A percentile compares a stretch with the other conserved stretches of the same genome.
These are phyloP conservation scores for Colletotrichum nymphaeae DNA, from an alignment of 2,329 filamentous ascomycete species.

Conservation along the genomic window DNA sequence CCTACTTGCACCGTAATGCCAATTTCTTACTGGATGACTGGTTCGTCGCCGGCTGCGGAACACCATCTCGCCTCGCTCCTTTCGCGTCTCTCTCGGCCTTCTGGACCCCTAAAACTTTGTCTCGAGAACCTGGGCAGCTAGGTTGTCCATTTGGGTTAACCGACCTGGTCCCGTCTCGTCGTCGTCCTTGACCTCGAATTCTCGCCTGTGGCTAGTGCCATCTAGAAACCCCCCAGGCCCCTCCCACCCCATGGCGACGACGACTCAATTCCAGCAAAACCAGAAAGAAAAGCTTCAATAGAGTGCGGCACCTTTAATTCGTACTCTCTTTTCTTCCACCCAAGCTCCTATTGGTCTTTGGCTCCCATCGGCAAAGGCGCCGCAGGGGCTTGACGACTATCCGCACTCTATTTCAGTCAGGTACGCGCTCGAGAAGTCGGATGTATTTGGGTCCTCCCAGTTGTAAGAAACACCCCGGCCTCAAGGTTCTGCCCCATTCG, in stretches of 20 bases:
- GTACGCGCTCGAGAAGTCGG: constrained; percentile 1
- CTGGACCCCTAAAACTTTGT: constrained; percentile 21
- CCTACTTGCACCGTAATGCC: not conserved
- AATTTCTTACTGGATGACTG: not conserved
- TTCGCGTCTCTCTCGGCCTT: constrained; percentile 8
- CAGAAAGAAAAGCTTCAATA: constrained; percentile 1
- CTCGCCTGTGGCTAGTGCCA: constrained; percentile 1
- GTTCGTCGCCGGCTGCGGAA: not conserved
- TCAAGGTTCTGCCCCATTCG: constrained; percentile 20
- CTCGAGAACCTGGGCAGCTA: not conserved
- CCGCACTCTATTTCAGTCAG: constrained; percentile 27
- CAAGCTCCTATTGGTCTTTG: constrained; percentile 5
- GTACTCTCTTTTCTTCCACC: not conserved
- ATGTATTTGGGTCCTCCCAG: constrained; percentile 8
- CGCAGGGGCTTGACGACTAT: constrained; percentile 9
- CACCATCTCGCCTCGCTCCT: constrained; percentile 15
- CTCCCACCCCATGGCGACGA: not conserved
- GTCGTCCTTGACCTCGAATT: not conserved
- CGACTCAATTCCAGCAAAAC: constrained; percentile 7
- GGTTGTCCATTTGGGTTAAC: not conserved
- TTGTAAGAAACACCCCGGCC: not conserved
- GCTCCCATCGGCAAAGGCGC: constrained; percentile 2
- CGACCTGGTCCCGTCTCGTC: not conserved
- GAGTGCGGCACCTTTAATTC: constrained; percentile 20
- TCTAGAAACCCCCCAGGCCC: not conserved